These are phyloP conservation scores for Komagataella pastoris DNA, from an alignment of 805 yeast genomes.

Conservation along the genomic window DNA sequence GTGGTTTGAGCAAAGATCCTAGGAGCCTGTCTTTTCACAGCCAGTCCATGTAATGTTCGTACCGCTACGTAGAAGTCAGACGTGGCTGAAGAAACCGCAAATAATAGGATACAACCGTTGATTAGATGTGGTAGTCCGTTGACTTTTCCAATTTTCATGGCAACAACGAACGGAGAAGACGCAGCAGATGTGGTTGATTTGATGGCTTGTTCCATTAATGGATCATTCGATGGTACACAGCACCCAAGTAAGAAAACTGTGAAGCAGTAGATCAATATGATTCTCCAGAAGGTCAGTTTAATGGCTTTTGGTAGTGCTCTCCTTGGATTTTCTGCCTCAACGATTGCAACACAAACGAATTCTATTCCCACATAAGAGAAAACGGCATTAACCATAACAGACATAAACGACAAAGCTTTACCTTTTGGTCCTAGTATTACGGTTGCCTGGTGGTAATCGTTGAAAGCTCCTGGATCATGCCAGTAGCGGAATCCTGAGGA, in stretches of 20 bases:
- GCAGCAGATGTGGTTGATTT: constrained; percentile 25
- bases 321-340: constrained; percentile 47
- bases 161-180: constrained; percentile 24
- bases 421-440: not conserved
- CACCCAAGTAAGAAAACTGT: constrained; percentile 39
- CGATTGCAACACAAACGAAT: constrained; percentile 43
- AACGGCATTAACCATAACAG: constrained; percentile 32
- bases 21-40: constrained; percentile 49
- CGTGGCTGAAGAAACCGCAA: constrained; percentile 53
- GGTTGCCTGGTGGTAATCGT: constrained; percentile 25
- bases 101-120: constrained; percentile 41
- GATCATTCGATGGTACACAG: constrained; percentile 40
- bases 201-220: constrained; percentile 19
- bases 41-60: constrained; percentile 46
- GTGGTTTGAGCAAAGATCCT: constrained; percentile 34
- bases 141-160: constrained; percentile 27
- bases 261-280: constrained; percentile 37
- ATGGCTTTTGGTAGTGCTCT: constrained; percentile 45
- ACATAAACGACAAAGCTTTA: not conserved
- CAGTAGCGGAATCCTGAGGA: constrained; percentile 21
- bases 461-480: constrained; percentile 40
- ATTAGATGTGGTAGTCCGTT: constrained; percentile 26
- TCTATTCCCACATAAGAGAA: constrained; percentile 50
- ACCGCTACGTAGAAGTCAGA: constrained; percentile 54
- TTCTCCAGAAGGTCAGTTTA: constrained; percentile 38